These are phyloP conservation scores for Chytriomyces confervae DNA, from an alignment of 192 early-diverging fungal genomes.

Conservation along the genomic window DNA sequence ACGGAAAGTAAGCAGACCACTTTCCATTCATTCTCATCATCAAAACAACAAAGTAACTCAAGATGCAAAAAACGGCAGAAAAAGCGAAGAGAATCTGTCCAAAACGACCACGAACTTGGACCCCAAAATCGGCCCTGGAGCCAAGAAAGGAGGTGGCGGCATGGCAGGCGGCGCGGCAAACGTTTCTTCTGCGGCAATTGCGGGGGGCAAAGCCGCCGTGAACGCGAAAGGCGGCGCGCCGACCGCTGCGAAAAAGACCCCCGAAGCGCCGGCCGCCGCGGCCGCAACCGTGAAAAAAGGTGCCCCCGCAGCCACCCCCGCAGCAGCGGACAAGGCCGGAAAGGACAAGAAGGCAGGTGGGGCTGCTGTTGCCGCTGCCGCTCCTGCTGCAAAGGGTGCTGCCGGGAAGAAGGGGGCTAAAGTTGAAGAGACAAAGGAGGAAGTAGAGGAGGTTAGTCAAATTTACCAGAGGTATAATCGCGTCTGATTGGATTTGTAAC, in stretches of 20 bases:
- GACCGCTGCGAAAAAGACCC: constrained; percentile 36
- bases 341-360: constrained; percentile 45
- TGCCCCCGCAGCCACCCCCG: constrained; percentile 19
- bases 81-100: constrained; percentile 42
- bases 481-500: constrained; percentile 2
- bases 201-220: constrained; percentile 28
- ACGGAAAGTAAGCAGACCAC: constrained; percentile 17
- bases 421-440: constrained; percentile 58
- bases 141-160: not conserved
- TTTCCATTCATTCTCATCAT: not conserved
- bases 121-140: constrained; percentile 30
- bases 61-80: constrained; percentile 21
- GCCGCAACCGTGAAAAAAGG: constrained; percentile 34
- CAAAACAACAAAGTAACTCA: not conserved
- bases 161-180: not conserved
- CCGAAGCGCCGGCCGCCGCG: constrained; percentile 14
- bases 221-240: constrained; percentile 14
- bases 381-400: constrained; percentile 34
- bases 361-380: constrained; percentile 16
- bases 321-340: constrained; percentile 16
- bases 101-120: constrained; percentile 22
- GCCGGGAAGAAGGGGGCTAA: constrained; percentile 51
- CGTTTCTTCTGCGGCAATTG: not conserved
- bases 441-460: constrained; percentile 53
- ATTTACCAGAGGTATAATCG: not conserved